Percentiles rank a stretch among this genome's conserved stretches.
Evolutionary conservation across 2,329 filamentous ascomycete species (phyloP).

Genomic region (Cryphonectria radicalis): DNA sequence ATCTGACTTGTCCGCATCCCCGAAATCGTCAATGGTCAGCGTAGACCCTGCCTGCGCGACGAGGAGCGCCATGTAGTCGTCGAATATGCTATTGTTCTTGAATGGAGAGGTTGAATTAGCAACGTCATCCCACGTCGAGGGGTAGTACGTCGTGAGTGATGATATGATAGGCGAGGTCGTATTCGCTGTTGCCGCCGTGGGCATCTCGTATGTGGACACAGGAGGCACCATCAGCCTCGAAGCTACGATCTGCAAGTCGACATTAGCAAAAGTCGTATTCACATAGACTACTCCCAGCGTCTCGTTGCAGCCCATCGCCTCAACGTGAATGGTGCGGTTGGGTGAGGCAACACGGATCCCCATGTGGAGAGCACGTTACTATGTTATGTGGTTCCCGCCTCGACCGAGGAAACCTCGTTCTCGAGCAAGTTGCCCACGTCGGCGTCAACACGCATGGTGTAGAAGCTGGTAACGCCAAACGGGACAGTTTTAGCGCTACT

Average conservation of each 20-base stretch:
- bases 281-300: background rate
- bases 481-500: background rate
- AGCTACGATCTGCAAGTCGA: background rate
- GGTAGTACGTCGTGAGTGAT: background rate
- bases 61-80: background rate
- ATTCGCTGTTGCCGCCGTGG: background rate
- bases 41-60: background rate
- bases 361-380: background rate
- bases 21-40: background rate
- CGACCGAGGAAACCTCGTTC: background rate
- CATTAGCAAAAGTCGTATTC: background rate
- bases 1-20: background rate
- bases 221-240: background rate
- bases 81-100: background rate
- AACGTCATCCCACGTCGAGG: background rate
- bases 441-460: background rate
- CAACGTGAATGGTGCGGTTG: background rate
- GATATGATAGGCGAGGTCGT: background rate
- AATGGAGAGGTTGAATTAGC: background rate
- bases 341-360: background rate
- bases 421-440: background rate
- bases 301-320: conserved; percentile 5
- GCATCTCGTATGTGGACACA: background rate
- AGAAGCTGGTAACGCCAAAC: background rate
- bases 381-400: background rate